These are phyloP conservation scores for Pleodorina starrii DNA, from an alignment of 139 green algal genomes.

Conservation along the genomic window DNA sequence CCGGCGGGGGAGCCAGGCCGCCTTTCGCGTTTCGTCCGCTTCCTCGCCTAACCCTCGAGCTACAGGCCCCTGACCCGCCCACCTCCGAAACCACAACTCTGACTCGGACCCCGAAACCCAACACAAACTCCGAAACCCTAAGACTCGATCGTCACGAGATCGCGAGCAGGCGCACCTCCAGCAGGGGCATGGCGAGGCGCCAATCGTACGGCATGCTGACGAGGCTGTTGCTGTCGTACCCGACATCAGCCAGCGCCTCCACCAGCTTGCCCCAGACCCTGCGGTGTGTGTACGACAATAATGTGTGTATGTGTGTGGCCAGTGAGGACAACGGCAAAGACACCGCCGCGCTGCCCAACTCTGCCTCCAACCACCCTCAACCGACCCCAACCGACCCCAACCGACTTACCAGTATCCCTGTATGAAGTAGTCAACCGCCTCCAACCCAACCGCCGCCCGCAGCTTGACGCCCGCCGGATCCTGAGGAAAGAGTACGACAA, in stretches of 20 bases:
- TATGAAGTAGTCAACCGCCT: conserved; percentile 84
- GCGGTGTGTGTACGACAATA: conserved; percentile 52
- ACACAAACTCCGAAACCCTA: no score
- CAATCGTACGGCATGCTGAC: conserved; percentile 84
- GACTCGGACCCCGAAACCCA: no score
- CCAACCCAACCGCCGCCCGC: conserved; percentile 66
- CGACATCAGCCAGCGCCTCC: conserved; percentile 77
- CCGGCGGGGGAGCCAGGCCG: no score
- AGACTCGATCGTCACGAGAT: no score
- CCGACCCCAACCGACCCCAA: not conserved
- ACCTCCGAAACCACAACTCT: no score
- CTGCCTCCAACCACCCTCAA: not conserved
- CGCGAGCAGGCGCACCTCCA: conserved; percentile 76
- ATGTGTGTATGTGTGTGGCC: not conserved
- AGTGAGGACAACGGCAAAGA: not conserved
- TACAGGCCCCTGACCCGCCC: not conserved
- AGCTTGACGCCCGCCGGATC: conserved; percentile 79
- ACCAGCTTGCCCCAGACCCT: conserved; percentile 85
- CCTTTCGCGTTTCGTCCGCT: no score
- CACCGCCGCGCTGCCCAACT: not conserved
- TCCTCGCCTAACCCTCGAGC: not conserved
- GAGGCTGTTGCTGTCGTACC: conserved; percentile 83
- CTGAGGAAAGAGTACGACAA: not conserved
- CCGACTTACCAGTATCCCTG: conserved; percentile 58
- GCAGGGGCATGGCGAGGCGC: conserved; percentile 77